Base-by-base conservation (phyloP, 2,329 filamentous ascomycete genomes). In the Calonectria montana region DNA sequence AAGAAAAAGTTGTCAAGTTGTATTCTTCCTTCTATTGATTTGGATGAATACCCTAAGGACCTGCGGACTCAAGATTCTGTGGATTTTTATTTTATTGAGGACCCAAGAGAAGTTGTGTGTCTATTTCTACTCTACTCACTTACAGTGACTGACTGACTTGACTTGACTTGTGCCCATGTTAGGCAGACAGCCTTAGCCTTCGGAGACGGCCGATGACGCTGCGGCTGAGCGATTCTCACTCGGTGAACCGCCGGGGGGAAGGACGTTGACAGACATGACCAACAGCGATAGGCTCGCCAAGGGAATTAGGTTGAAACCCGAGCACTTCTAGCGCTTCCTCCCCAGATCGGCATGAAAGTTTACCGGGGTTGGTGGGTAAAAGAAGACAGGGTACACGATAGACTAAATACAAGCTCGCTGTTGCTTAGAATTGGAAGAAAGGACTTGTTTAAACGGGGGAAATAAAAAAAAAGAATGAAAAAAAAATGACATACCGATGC, bases 141-240 rank as follows among this genome's bases (percentile, higher is more conserved):
- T 62, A 23, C 31, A 59, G 13, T 16, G 7, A 5, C 3, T 35
- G 21, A 16, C 12, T 59, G 31, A 18, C 21, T 25, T n/a, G n/a
- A 16, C n/a, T n/a, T 39, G 39, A n/a, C 43, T 47, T 47, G 10
- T 23, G 43, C 9, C 9, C 43, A 23, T 15, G 41, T 4, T 9
- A 48, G 37, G 43, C 31, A 65, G 65, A 48, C 71, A 75, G 62
- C 68, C 72, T 70, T 78, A 75, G 62, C 68, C 72, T 70, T 78
- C 77, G 77, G 77, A 63, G 70, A 64, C 39, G 55, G 55, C 77
- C 77, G 77, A 79, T 72, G 73, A 18, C 48, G 29, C 67, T 76
- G 77, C 75, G 76, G 77, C 77, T 78, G 77, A 78, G 66, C 50
- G 18, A 39, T 62, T 15, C 15, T 25, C 65, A 27, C 73, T 78